Conservation (phyloP, 306 rosid species). For the Elaeagnus macrophylla region DNA sequence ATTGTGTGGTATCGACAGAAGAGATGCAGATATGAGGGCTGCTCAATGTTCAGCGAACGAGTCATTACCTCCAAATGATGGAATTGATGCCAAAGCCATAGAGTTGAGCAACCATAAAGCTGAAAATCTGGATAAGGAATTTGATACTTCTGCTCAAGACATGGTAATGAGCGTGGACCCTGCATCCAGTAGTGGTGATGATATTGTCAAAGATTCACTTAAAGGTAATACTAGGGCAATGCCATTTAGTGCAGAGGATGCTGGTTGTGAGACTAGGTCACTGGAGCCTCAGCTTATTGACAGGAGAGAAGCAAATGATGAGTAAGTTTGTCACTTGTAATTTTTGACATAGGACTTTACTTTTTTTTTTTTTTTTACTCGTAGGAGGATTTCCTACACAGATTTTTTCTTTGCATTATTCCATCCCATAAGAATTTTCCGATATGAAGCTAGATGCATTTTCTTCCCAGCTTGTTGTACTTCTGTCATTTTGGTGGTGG, state of each 20-base stretch:
- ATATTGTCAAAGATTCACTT: slow-evolving; percentile 22
- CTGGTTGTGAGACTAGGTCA: slow-evolving; percentile 26
- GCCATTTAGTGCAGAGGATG: slow-evolving; percentile 19
- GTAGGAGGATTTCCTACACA: too few species aligned
- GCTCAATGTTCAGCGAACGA: slow-evolving; percentile 25
- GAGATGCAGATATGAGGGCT: slow-evolving; percentile 27
- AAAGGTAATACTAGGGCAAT: slow-evolving; percentile 20
- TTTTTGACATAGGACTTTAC: not conserved
- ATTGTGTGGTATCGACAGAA: slow-evolving; percentile 28
- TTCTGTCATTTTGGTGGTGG: too few species aligned
- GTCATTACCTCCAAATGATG: slow-evolving; percentile 23
- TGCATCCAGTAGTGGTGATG: slow-evolving; percentile 11
- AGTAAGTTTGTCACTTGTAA: slow-evolving; percentile 39
- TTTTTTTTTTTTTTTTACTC: not conserved
- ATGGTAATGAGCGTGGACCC: slow-evolving; percentile 21
- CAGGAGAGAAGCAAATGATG: slow-evolving; percentile 27
- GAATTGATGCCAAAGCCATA: slow-evolving; percentile 17
- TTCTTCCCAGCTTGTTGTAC: too few species aligned
- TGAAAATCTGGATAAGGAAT: slow-evolving; percentile 26
- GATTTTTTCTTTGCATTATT: too few species aligned
- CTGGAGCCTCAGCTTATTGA: slow-evolving; percentile 32
- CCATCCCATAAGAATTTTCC: too few species aligned
- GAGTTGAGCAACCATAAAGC: slow-evolving; percentile 14
- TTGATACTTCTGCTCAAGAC: slow-evolving; percentile 24
- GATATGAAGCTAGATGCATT: too few species aligned